Percentiles rank a stretch among this genome's conserved stretches.
These are phyloP conservation scores for Amphirosellinia nigrospora DNA, from an alignment of 495 filamentous ascomycete genomes.

Conservation along the genomic window DNA sequence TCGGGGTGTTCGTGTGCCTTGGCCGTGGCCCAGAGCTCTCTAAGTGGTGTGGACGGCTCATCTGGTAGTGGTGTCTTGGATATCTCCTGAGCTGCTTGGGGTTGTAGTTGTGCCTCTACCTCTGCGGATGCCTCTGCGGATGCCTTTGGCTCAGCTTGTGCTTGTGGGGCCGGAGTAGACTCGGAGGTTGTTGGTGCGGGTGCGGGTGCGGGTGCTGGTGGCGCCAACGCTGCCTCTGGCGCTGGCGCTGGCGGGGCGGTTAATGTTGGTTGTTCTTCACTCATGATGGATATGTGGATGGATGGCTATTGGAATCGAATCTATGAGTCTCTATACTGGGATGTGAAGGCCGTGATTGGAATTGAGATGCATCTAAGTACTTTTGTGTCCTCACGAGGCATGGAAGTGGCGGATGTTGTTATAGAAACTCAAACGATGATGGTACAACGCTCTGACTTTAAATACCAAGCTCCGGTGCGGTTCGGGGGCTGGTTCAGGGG, in stretches of 20 bases:
- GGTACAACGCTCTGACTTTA: conserved; percentile 6
- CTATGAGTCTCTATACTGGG: no score
- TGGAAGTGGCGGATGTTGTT: background rate
- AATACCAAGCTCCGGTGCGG: background rate
- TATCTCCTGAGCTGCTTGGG: background rate
- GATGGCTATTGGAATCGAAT: no score
- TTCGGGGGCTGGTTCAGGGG: conserved; percentile 5
- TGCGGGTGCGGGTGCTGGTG: conserved; percentile 15
- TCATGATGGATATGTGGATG: no score
- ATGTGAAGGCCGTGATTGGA: no score
- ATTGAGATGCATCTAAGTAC: no score
- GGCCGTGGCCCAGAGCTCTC: conserved; percentile 47
- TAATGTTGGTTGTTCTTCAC: conserved; percentile 11
- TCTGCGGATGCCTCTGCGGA: background rate
- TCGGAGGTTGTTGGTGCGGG: background rate
- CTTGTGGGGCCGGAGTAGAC: background rate
- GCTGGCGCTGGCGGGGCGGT: conserved; percentile 15
- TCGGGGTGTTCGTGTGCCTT: conserved; percentile 59
- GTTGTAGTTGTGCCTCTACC: background rate
- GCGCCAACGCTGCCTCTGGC: conserved; percentile 10
- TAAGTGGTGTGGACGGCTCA: conserved; percentile 34
- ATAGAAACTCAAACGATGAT: background rate
- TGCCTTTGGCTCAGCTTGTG: background rate
- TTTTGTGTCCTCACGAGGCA: background rate
- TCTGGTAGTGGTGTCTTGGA: conserved; percentile 33